A percentile compares a stretch with the other conserved stretches of the same genome.
Conservation (phyloP, 441 rosid species). For the Corymbia citriodora region DNA sequence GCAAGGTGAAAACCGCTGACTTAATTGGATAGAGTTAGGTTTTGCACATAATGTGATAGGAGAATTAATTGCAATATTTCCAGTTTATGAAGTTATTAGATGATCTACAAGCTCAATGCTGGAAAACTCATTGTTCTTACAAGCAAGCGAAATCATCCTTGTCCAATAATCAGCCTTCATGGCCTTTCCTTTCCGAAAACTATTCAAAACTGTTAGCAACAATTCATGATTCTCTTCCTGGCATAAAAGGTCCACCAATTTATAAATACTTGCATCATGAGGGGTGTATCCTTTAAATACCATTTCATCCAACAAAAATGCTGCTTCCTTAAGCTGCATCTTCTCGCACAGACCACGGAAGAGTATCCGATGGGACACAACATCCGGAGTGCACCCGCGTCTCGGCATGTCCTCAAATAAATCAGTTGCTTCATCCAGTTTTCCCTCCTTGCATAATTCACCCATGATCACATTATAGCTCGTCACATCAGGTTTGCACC, state of each 20-base stretch:
- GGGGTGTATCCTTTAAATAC: slow-evolving; percentile 61
- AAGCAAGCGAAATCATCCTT: slow-evolving; percentile 19
- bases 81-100: slow-evolving; percentile 9
- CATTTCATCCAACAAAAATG: slow-evolving; percentile 70
- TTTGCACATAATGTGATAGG: background rate
- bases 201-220: slow-evolving; percentile 30
- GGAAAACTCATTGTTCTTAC: slow-evolving; percentile 18
- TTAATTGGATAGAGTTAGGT: background rate
- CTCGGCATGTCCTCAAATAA: slow-evolving; percentile 79
- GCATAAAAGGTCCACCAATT: slow-evolving; percentile 36
- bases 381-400: slow-evolving; percentile 59
- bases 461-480: slow-evolving; percentile 59
- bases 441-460: slow-evolving; percentile 47
- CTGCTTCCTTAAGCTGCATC: slow-evolving; percentile 46
- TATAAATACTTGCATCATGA: slow-evolving; percentile 21
- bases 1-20: background rate
- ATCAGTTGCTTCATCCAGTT: slow-evolving; percentile 48
- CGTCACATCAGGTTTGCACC: slow-evolving; percentile 55
- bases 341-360: slow-evolving; percentile 53
- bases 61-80: background rate
- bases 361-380: slow-evolving; percentile 62
- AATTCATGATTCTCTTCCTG: slow-evolving; percentile 26
- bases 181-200: slow-evolving; percentile 31
- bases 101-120: slow-evolving; percentile 17
- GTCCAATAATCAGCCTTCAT: slow-evolving; percentile 34